Base-by-base conservation (phyloP, 345 rosid genomes). In the Pseudoturritis turrita region DNA sequence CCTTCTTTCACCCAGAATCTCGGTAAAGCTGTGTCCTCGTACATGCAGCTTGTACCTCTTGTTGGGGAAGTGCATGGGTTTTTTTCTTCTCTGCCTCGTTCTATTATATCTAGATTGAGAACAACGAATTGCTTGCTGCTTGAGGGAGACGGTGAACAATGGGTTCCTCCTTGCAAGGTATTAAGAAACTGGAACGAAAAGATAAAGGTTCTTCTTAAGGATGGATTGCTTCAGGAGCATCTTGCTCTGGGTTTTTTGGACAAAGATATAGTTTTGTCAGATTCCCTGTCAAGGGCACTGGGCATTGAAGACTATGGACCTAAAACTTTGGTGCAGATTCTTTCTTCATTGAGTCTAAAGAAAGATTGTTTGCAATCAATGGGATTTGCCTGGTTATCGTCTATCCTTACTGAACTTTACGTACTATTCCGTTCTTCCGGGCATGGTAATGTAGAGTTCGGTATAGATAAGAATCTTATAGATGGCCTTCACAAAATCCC, bases 161-260 rank as follows among this genome's bases (percentile, higher is more conserved):
- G 96, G 98, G 95, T 85, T 65, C 96, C 89, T 60, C 96, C 98
- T 2, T 86, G 97, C 84, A 89, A 80, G 80, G 98, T 88, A 70
- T 77, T 94, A 23, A 82, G 92, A 82, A 86, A 89, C 59, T 94
- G 98, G 98, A 87, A 80, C 78, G 87, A 86, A 72, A 83, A 82
- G 44, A 87, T 87, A 45, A 82, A 71, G 56, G 29, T 23, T 76
- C 82, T 94, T 79, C 78, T 94, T 44, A 83, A 86, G 29, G 86
- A 82, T 68, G 69, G 65, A 57, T 78, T 94, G 71, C 92, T 94
- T 53, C 80, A 79, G 52, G 84, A 88, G 71, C 92, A 86, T 80
- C 91, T 94, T 58, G 96, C 92, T 64, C 86, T 92, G 69, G 96
- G 89, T 52, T 91, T 86, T 69, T 71, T 94, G 84, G 84, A 89